Conservation (phyloP, 805 yeast species). For the Starmerella tilneyi region DNA sequence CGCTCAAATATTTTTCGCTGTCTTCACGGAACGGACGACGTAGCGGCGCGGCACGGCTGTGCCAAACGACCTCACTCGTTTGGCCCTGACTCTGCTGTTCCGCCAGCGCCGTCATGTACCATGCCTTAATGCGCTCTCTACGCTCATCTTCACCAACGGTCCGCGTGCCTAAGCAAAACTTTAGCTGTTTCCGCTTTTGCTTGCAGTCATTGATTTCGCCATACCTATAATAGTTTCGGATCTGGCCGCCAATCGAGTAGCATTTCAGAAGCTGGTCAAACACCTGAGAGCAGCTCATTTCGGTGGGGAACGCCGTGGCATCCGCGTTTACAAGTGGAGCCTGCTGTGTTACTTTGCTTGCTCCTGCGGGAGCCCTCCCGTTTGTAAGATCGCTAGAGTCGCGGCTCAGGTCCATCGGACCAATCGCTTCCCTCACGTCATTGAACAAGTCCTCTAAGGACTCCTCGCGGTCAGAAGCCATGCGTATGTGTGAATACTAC, state of each 20-base stretch:
- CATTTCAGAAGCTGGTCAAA: slow-evolving; percentile 80
- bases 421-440: slow-evolving; percentile 24
- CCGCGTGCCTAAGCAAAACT: slow-evolving; percentile 62
- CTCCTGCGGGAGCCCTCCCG: no score
- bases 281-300: slow-evolving; percentile 71
- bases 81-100: slow-evolving; percentile 52
- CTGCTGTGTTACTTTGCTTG: background rate
- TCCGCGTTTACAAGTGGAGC: background rate
- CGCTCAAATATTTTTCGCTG: slow-evolving; percentile 9
- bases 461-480: slow-evolving; percentile 8
- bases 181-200: slow-evolving; percentile 59
- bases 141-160: slow-evolving; percentile 47
- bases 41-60: slow-evolving; percentile 34
- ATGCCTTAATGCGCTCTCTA: slow-evolving; percentile 49
- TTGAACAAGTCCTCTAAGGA: slow-evolving; percentile 18
- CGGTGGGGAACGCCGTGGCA: slow-evolving; percentile 30
- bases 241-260: slow-evolving; percentile 83
- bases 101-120: slow-evolving; percentile 53
- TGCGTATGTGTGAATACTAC: no score
- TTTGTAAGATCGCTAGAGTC: no score
- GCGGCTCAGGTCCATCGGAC: slow-evolving; percentile 15
- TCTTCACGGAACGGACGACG: slow-evolving; percentile 34
- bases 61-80: slow-evolving; percentile 82
- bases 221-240: slow-evolving; percentile 70
- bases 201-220: slow-evolving; percentile 69